These are phyloP conservation scores for Inga leiocalycina DNA, from an alignment of 306 rosid species.

Conservation along the genomic window DNA sequence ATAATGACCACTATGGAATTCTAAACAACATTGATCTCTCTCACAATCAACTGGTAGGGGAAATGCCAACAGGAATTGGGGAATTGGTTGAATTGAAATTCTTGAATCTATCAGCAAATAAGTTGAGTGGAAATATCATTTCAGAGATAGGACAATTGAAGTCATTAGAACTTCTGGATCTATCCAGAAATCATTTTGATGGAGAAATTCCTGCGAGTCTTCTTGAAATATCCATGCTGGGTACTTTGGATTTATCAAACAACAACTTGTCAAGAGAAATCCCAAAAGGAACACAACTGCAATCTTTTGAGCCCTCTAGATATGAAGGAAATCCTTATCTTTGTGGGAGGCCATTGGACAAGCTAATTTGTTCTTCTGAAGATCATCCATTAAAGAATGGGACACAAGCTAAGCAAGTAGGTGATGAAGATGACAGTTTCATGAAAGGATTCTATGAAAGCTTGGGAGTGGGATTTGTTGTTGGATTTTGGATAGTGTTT, in stretches of 20 bases:
- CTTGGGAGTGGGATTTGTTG: neutral
- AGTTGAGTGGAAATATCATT: constrained; percentile 12
- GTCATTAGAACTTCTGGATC: neutral
- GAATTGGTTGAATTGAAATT: neutral
- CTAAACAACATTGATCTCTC: constrained; percentile 14
- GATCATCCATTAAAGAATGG: neutral
- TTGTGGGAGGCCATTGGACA: neutral
- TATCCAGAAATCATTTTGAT: constrained; percentile 16
- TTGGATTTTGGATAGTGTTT: neutral
- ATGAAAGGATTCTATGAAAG: neutral
- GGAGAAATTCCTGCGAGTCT: constrained; percentile 25
- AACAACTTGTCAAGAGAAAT: constrained; percentile 25
- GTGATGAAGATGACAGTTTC: neutral
- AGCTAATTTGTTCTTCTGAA: neutral
- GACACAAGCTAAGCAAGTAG: too few species aligned
- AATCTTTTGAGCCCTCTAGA: neutral
- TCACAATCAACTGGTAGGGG: neutral
- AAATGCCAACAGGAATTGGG: constrained; percentile 5
- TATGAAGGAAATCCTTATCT: neutral
- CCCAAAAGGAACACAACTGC: constrained; percentile 15
- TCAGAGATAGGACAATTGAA: neutral
- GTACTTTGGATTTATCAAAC: constrained; percentile 1
- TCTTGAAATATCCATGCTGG: neutral
- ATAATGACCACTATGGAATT: neutral
- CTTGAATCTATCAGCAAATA: neutral